Percentiles rank a stretch among this genome's conserved stretches.
phyloP scores from a whole-genome alignment of 2,329 filamentous ascomycete species.

The Colletotrichum paranaense region DNA sequence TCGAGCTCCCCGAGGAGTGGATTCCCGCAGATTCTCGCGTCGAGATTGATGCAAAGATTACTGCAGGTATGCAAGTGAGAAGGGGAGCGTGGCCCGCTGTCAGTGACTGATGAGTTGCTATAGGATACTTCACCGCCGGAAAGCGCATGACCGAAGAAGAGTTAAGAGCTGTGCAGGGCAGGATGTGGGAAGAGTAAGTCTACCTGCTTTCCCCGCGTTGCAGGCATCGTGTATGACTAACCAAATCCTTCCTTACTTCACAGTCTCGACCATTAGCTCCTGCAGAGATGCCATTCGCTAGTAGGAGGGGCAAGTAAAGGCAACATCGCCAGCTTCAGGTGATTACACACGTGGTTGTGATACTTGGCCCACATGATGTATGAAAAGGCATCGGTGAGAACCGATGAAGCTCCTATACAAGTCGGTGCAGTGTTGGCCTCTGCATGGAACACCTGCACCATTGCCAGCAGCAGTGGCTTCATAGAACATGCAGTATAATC shows the following conservation, averaged over 20 bases:
- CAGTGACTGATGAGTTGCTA: constrained; percentile 1
- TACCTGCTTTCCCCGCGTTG: neutral
- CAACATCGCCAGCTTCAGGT: neutral
- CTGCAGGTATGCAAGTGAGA: constrained; percentile 74
- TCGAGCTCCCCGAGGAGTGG: constrained; percentile 92
- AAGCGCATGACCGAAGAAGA: constrained; percentile 91
- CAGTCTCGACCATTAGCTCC: constrained; percentile 54
- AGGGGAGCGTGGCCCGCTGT: neutral
- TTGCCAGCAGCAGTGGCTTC: too few relatives aligned
- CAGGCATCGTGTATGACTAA: neutral
- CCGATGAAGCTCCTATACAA: too few relatives aligned
- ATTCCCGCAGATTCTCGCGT: constrained; percentile 95
- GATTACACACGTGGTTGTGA: too few relatives aligned
- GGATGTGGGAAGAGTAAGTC: constrained; percentile 86
- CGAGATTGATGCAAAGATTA: constrained; percentile 99
- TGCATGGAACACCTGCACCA: too few relatives aligned
- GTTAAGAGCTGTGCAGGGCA: constrained; percentile 84
- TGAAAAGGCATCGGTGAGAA: neutral
- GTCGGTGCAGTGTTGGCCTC: too few relatives aligned
- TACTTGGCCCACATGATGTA: neutral
- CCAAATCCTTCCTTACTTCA: neutral
- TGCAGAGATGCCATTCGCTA: neutral
- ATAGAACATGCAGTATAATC: too few relatives aligned
- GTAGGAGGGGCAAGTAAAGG: neutral
- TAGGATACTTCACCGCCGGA: constrained; percentile 85